Conservation (phyloP, 2,329 filamentous ascomycete genomes). For the Penicillium brasilianum region DNA sequence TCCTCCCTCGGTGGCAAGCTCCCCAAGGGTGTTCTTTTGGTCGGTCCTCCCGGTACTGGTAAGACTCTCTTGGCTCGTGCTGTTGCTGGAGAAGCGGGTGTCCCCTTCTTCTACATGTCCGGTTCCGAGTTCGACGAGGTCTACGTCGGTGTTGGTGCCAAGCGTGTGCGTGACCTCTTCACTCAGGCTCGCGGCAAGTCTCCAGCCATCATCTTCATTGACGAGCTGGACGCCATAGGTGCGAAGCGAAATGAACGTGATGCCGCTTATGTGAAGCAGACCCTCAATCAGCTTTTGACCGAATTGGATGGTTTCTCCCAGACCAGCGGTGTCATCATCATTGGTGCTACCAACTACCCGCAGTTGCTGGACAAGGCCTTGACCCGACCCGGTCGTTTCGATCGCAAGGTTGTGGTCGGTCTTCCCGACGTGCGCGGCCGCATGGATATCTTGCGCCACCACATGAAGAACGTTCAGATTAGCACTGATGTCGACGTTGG, state of each 20-base stretch:
- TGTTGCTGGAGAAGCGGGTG: slow-evolving; percentile 93
- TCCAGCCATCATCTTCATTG: slow-evolving; percentile 93
- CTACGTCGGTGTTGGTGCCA: slow-evolving; percentile 94
- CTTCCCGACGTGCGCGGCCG: slow-evolving; percentile 93
- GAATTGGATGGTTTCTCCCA: slow-evolving; percentile 97
- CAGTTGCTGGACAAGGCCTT: slow-evolving; percentile 93
- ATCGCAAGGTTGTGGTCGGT: slow-evolving; percentile 86
- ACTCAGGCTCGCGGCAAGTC: slow-evolving; percentile 80
- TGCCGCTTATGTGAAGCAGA: slow-evolving; percentile 95
- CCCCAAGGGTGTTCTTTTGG: slow-evolving; percentile 92
- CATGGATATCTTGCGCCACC: slow-evolving; percentile 89
- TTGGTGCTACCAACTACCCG: slow-evolving; percentile 95
- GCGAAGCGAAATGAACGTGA: slow-evolving; percentile 92
- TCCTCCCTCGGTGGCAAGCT: slow-evolving; percentile 93
- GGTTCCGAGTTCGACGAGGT: slow-evolving; percentile 98
- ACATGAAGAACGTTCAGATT: slow-evolving; percentile 88
- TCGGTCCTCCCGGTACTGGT: slow-evolving; percentile 94
- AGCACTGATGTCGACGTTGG: slow-evolving; percentile 80
- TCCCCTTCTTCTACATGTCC: slow-evolving; percentile 99
- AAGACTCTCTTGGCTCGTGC: slow-evolving; percentile 95
- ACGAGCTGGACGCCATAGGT: slow-evolving; percentile 92
- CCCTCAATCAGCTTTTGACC: slow-evolving; percentile 93
- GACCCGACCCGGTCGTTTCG: slow-evolving; percentile 91
- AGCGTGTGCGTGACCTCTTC: slow-evolving; percentile 95
- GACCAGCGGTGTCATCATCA: slow-evolving; percentile 90